Percentiles rank a stretch among this genome's conserved stretches.
These are phyloP conservation scores for Metschnikowia colocasiae DNA, from an alignment of 805 yeast species.

Conservation along the genomic window DNA sequence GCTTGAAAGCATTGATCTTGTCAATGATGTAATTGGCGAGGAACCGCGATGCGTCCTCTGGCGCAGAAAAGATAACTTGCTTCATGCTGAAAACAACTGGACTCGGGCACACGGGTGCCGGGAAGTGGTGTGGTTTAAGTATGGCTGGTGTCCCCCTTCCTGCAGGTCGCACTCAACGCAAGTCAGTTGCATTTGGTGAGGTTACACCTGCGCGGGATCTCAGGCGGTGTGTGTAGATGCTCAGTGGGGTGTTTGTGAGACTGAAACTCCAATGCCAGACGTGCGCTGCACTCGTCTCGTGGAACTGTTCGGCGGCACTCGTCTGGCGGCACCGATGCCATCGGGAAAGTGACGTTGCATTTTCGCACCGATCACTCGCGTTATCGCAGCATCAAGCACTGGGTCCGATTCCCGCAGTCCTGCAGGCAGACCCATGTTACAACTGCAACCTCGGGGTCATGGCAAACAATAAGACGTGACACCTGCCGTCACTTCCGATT, in stretches of 20 bases:
- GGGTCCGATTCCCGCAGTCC: not conserved
- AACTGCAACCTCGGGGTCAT: slow-evolving; percentile 8
- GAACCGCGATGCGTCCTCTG: slow-evolving; percentile 40
- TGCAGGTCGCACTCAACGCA: not conserved
- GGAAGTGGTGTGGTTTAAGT: not conserved
- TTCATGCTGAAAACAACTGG: slow-evolving; percentile 6
- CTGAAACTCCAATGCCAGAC: no score
- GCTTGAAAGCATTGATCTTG: slow-evolving; percentile 42
- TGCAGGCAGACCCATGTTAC: slow-evolving; percentile 7
- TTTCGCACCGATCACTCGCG: not conserved
- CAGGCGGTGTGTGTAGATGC: not conserved
- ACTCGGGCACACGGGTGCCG: no score
- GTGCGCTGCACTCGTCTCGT: not conserved
- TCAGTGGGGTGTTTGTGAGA: not conserved
- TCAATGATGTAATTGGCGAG: slow-evolving; percentile 46
- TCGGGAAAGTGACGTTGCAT: slow-evolving; percentile 15
- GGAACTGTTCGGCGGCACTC: not conserved
- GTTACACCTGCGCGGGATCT: not conserved
- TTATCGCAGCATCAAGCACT: not conserved
- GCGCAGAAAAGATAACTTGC: slow-evolving; percentile 27
- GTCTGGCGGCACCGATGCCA: not conserved
- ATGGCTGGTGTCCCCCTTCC: not conserved
- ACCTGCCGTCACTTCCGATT: not conserved
- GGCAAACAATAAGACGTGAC: slow-evolving; percentile 1
- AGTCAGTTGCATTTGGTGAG: not conserved